Percentiles rank a stretch among this genome's conserved stretches.
Evolutionary conservation across 2,329 filamentous ascomycete species (phyloP).

Genomic region (Helotiales sp.): DNA sequence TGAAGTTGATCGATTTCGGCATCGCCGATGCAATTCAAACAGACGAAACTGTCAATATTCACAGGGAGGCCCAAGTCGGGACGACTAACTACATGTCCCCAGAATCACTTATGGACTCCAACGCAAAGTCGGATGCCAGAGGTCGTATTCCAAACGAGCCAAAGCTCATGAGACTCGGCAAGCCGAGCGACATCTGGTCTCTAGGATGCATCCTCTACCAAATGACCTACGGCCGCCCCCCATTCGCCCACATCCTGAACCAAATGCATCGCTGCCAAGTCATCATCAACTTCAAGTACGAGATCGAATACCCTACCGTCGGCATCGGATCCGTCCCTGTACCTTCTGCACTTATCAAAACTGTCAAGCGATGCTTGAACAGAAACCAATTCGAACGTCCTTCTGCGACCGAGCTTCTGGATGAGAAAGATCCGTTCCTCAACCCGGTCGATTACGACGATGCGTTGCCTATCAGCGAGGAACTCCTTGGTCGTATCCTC

Average conservation of each 20-base stretch:
- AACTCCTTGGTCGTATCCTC: conserved; percentile 64
- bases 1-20: conserved; percentile 98
- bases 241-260: conserved; percentile 90
- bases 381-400: conserved; percentile 67
- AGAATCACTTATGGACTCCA: conserved; percentile 88
- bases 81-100: conserved; percentile 99
- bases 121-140: conserved; percentile 53
- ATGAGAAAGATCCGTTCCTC: conserved; percentile 64
- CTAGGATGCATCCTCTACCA: conserved; percentile 96
- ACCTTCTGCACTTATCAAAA: conserved; percentile 62
- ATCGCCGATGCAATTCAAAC: conserved; percentile 97
- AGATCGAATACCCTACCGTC: conserved; percentile 72
- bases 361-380: conserved; percentile 66
- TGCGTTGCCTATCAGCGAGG: conserved; percentile 65
- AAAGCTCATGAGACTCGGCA: conserved; percentile 93
- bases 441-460: conserved; percentile 64
- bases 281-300: conserved; percentile 79
- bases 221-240: conserved; percentile 96
- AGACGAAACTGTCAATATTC: conserved; percentile 95
- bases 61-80: conserved; percentile 92
- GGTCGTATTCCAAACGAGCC: conserved; percentile 49
- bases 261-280: conserved; percentile 85
- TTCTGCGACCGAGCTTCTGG: conserved; percentile 66
- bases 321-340: conserved; percentile 70
- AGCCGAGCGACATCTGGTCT: conserved; percentile 95